These are phyloP conservation scores for Termitomyces sp. DNA, from an alignment of 1,284 basidiomycete genomes.

Conservation along the genomic window DNA sequence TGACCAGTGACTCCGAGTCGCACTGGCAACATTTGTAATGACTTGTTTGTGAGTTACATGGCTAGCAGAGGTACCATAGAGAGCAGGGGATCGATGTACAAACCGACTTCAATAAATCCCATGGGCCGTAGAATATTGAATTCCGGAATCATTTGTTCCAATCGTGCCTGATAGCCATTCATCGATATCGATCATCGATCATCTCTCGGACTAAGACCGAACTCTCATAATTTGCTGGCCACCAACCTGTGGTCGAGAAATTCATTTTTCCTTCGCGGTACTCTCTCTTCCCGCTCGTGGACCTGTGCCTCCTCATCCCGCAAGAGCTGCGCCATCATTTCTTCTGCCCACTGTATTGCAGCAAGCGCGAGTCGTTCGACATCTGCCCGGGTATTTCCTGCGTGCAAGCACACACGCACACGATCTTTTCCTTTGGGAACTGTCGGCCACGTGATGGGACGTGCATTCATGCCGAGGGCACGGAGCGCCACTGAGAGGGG, in stretches of 20 bases:
- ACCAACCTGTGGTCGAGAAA: background rate
- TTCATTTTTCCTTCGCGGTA: background rate
- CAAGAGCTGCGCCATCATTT: constrained; percentile 16
- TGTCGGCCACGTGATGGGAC: constrained; percentile 81
- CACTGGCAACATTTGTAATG: too few relatives aligned
- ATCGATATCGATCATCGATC: background rate
- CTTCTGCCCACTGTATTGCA: constrained; percentile 46
- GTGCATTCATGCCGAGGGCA: constrained; percentile 58
- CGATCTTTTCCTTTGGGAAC: constrained; percentile 80
- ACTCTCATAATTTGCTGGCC: constrained; percentile 7
- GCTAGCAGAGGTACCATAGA: background rate
- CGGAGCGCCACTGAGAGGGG: constrained; percentile 65
- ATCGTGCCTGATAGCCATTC: background rate
- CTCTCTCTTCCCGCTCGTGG: background rate
- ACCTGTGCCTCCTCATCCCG: constrained; percentile 2
- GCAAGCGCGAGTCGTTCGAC: constrained; percentile 52
- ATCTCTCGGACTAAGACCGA: background rate
- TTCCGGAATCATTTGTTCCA: background rate
- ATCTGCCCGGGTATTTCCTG: constrained; percentile 63
- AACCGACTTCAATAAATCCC: too few relatives aligned
- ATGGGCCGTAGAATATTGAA: background rate
- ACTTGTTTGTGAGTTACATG: background rate
- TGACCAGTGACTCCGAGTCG: background rate
- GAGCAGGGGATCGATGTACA: background rate
- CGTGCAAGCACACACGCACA: constrained; percentile 82